Conservation (phyloP, 1,284 basidiomycete species). For the Ceratobasidium sp. region DNA sequence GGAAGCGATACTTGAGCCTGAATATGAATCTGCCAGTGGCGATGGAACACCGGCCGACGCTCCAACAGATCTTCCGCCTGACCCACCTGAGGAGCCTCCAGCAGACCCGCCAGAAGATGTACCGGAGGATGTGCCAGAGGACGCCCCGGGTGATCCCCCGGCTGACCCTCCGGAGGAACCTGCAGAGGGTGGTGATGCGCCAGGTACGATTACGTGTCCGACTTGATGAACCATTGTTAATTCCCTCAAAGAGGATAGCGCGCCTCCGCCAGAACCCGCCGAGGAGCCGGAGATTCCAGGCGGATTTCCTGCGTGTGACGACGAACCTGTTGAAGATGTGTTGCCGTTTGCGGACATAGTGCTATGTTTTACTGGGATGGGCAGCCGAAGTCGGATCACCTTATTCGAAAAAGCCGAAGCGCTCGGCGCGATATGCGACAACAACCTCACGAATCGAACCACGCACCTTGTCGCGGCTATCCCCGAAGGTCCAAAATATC, state of each 20-base stretch:
- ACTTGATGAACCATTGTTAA: background rate
- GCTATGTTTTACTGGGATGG: background rate
- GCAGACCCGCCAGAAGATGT: background rate
- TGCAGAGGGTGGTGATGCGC: background rate
- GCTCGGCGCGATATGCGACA: background rate
- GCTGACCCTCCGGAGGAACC: background rate
- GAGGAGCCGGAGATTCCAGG: background rate
- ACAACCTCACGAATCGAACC: background rate
- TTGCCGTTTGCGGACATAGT: background rate
- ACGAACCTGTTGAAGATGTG: background rate
- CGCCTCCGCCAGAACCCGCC: background rate
- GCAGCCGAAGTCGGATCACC: background rate
- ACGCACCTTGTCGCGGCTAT: background rate
- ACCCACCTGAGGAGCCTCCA: background rate
- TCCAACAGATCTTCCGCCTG: background rate
- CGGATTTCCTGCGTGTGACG: background rate
- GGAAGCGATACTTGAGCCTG: background rate
- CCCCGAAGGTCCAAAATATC: background rate
- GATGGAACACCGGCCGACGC: background rate
- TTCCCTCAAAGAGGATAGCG: background rate
- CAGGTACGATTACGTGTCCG: background rate
- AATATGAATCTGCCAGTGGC: background rate
- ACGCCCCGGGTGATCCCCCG: background rate
- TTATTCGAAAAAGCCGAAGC: background rate
- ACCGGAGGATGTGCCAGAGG: background rate